Evolutionary conservation across 805 yeast species (phyloP).

Genomic region (Candida broadrunensis): DNA sequence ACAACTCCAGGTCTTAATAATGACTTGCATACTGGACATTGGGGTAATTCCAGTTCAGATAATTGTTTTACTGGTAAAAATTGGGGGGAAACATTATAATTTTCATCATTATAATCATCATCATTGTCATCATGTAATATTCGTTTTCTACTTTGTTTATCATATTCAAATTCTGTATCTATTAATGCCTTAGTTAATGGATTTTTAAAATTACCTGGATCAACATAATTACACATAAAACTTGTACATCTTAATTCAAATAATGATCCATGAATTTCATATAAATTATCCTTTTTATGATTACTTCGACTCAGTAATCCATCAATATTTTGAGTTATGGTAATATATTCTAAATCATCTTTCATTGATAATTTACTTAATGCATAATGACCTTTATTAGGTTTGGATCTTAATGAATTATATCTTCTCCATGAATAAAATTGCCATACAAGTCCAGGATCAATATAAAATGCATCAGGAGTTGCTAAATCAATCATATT

Average conservation of each 20-base stretch:
- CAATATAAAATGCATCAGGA: conserved; percentile 81
- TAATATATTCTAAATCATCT: conserved; percentile 42
- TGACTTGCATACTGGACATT: conserved; percentile 68
- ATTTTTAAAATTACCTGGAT: conserved; percentile 46
- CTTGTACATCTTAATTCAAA: conserved; percentile 74
- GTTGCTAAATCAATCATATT: conserved; percentile 84
- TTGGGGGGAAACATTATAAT: conserved; percentile 34
- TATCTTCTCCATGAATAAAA: conserved; percentile 71
- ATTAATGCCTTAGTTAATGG: conserved; percentile 59
- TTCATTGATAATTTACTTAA: conserved; percentile 58
- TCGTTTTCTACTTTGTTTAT: conserved; percentile 10
- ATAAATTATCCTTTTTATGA: conserved; percentile 49
- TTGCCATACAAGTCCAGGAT: conserved; percentile 90
- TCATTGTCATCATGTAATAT: conserved; percentile 8
- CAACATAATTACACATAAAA: conserved; percentile 65
- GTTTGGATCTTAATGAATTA: conserved; percentile 62
- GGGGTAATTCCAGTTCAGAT: conserved; percentile 56
- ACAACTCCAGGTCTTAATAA: conserved; percentile 85
- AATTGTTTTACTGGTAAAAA: conserved; percentile 49
- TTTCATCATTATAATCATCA: conserved; percentile 7
- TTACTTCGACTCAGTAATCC: conserved; percentile 67
- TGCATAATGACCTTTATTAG: conserved; percentile 73
- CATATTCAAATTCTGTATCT: conserved; percentile 36
- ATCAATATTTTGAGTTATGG: conserved; percentile 83
- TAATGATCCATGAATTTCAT: conserved; percentile 78